Evolutionary conservation across 495 filamentous ascomycete species (phyloP).

Genomic region (Xylaria flabelliformis): DNA sequence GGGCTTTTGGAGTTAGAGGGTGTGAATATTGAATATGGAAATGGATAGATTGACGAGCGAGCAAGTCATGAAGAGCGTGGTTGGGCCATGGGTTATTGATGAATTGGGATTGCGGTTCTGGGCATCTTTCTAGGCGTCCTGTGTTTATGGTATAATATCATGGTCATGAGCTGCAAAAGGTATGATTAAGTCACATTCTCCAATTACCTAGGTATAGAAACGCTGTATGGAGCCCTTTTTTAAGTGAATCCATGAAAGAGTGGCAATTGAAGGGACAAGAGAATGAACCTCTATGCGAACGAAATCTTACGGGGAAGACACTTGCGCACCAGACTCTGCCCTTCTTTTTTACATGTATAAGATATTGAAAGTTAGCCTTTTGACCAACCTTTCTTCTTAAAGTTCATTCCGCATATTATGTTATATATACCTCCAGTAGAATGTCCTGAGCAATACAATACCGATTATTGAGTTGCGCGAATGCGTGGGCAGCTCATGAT

Average conservation of each 20-base stretch:
- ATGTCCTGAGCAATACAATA: too few species aligned
- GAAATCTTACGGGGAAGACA: not conserved
- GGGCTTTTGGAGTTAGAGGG: not conserved
- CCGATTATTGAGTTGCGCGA: too few species aligned
- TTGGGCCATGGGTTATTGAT: not conserved
- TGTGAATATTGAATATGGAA: not conserved
- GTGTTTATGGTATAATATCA: not conserved
- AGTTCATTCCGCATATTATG: not conserved
- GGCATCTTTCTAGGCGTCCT: conserved; percentile 14
- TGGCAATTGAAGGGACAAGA: too few species aligned
- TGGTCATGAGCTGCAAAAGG: not conserved
- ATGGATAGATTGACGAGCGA: not conserved
- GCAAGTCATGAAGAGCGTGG: not conserved
- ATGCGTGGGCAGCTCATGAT: too few species aligned
- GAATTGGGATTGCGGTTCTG: not conserved
- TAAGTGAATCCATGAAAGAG: not conserved
- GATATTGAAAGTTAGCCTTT: not conserved
- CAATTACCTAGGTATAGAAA: too few species aligned
- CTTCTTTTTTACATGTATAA: too few species aligned
- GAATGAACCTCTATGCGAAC: not conserved
- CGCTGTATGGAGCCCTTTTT: too few species aligned
- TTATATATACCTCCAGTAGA: not conserved
- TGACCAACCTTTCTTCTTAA: not conserved
- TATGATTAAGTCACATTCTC: not conserved
- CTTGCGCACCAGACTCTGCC: not conserved